Percentiles rank a stretch among this genome's conserved stretches.
Conservation (phyloP, 2,329 filamentous ascomycete species). For the Trichophyton rubrum region DNA sequence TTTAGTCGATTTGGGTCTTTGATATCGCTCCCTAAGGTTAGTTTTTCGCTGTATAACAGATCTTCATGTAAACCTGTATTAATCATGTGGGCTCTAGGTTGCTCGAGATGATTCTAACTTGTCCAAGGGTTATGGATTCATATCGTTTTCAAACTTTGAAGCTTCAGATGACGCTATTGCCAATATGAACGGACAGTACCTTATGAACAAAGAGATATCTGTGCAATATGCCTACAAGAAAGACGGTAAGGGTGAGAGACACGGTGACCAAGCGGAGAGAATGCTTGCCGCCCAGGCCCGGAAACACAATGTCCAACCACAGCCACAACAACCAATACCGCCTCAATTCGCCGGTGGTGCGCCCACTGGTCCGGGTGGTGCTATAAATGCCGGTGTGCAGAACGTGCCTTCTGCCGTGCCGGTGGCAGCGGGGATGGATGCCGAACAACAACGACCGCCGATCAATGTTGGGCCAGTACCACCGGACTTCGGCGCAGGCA, state of each 20-base stretch:
- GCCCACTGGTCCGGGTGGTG: constrained; percentile 8
- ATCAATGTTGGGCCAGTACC: constrained; percentile 18
- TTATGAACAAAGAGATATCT: constrained; percentile 91
- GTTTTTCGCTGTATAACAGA: background rate
- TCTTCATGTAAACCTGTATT: background rate
- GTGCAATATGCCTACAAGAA: constrained; percentile 99
- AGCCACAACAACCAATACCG: constrained; percentile 61
- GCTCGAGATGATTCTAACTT: constrained; percentile 78
- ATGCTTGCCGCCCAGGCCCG: constrained; percentile 84
- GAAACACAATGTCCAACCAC: constrained; percentile 81
- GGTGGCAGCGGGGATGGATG: constrained; percentile 31
- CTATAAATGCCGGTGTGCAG: background rate
- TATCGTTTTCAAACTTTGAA: constrained; percentile 87
- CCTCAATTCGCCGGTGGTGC: constrained; percentile 47
- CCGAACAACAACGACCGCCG: constrained; percentile 27
- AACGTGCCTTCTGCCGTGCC: constrained; percentile 20
- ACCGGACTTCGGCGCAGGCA: constrained; percentile 27
- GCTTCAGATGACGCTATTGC: constrained; percentile 80
- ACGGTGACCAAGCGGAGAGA: constrained; percentile 87
- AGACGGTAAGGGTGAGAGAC: constrained; percentile 90
- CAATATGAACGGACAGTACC: constrained; percentile 90
- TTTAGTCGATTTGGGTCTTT: constrained; percentile 86
- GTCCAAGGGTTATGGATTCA: constrained; percentile 92
- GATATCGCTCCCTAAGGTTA: constrained; percentile 70
- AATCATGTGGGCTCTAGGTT: constrained; percentile 30